Evolutionary conservation across 148 eudicot genomes (phyloP).

Genomic region (Nyssa sinensis): DNA sequence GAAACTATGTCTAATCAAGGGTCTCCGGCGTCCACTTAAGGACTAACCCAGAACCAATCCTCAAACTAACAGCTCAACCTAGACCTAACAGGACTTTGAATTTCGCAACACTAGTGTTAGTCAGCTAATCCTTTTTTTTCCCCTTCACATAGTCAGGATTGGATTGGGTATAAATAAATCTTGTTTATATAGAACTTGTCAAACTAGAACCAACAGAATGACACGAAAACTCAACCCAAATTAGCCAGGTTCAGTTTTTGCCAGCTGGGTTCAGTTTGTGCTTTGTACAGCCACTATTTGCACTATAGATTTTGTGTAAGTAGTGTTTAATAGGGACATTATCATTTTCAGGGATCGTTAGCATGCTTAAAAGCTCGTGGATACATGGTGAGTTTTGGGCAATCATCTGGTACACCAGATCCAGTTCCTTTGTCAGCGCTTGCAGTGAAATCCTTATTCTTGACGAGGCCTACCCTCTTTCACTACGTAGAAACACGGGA

Average conservation of each 20-base stretch:
- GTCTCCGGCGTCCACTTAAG: too few relatives aligned
- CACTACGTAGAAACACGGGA: conserved; percentile 59
- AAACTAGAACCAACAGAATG: neutral
- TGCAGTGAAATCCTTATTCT: conserved; percentile 60
- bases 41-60: too few relatives aligned
- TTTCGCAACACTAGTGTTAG: too few relatives aligned
- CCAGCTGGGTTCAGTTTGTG: neutral
- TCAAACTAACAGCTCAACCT: too few relatives aligned
- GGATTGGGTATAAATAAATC: neutral
- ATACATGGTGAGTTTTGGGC: conserved; percentile 71
- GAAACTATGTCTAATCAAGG: too few relatives aligned
- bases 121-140: neutral
- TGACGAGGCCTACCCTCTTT: conserved; percentile 64
- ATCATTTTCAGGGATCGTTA: conserved; percentile 62
- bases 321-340: neutral
- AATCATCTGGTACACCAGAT: conserved; percentile 73
- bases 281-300: neutral
- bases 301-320: neutral
- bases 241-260: neutral
- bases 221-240: neutral
- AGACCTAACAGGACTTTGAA: too few relatives aligned
- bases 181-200: neutral
- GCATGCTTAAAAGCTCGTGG: conserved; percentile 75
- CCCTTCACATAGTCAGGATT: neutral
- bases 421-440: conserved; percentile 67